Conservation (phyloP, 495 filamentous ascomycete genomes). For the Evansstolkia leycettana region DNA sequence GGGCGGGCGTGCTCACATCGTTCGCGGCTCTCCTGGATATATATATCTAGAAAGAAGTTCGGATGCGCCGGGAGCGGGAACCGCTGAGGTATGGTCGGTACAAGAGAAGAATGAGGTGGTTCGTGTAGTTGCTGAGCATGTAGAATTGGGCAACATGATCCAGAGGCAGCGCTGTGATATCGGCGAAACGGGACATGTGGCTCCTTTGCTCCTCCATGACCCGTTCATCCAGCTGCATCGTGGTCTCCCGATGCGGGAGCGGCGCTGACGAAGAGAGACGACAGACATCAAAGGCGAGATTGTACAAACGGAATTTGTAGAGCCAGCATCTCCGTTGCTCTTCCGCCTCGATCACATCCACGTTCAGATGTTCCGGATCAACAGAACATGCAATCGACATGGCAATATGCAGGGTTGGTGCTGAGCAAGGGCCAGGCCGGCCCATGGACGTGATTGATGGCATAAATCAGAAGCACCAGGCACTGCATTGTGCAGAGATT, state of each 20-base stretch:
- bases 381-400: slow-evolving; percentile 5
- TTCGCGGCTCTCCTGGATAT: neutral
- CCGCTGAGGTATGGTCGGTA: slow-evolving; percentile 1
- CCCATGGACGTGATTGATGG: slow-evolving; percentile 6
- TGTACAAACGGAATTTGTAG: slow-evolving; percentile 7
- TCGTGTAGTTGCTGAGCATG: slow-evolving; percentile 6
- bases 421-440: slow-evolving; percentile 6
- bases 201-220: neutral
- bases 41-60: too few species aligned
- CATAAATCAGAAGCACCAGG: slow-evolving; percentile 3
- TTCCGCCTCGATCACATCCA: slow-evolving; percentile 1
- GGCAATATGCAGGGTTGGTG: slow-evolving; percentile 6
- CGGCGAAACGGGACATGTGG: slow-evolving; percentile 1
- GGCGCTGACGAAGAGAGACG: too few species aligned
- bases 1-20: slow-evolving; percentile 3
- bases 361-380: slow-evolving; percentile 4
- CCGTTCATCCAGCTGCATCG: neutral
- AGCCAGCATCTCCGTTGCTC: slow-evolving; percentile 8
- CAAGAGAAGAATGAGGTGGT: slow-evolving; percentile 3
- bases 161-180: slow-evolving; percentile 1
- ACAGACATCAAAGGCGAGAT: slow-evolving; percentile 5
- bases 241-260: too few species aligned
- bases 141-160: slow-evolving; percentile 4
- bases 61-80: too few species aligned
- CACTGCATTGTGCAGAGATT: slow-evolving; percentile 1